Percentiles rank a stretch among this genome's conserved stretches.
Evolutionary conservation across 2,329 filamentous ascomycete species (phyloP).

Genomic region (Setomelanomma holmii): DNA sequence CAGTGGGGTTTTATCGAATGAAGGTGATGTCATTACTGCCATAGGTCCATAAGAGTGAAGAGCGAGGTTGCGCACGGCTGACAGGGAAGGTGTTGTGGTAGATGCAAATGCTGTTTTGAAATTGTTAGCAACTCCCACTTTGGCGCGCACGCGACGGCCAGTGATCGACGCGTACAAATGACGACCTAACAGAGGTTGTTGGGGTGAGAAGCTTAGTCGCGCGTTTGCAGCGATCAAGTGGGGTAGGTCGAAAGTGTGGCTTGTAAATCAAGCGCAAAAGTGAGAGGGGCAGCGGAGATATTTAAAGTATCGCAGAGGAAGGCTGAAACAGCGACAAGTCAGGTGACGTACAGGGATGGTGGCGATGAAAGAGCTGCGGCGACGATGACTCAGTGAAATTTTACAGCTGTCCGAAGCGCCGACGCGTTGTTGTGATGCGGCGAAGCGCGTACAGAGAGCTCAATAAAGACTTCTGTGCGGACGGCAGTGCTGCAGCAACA

Average conservation of each 20-base stretch:
- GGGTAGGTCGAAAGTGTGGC: conserved; percentile 21
- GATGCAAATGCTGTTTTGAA: conserved; percentile 19
- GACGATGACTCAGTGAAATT: conserved; percentile 36
- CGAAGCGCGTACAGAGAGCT: conserved; percentile 21
- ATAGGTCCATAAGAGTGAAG: conserved; percentile 46
- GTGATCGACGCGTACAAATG: conserved; percentile 22
- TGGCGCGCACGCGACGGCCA: conserved; percentile 23
- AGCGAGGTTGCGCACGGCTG: conserved; percentile 32
- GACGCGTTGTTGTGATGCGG: conserved; percentile 31
- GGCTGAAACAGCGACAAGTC: conserved; percentile 35
- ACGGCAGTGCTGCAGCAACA: conserved; percentile 31
- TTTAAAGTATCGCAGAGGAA: conserved; percentile 22
- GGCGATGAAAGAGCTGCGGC: conserved; percentile 30
- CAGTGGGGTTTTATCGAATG: conserved; percentile 46
- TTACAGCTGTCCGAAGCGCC: conserved; percentile 13
- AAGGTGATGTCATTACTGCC: conserved; percentile 51
- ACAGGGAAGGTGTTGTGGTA: conserved; percentile 10
- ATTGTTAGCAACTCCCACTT: conserved; percentile 22
- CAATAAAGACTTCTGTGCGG: conserved; percentile 27
- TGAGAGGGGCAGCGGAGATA: conserved; percentile 32
- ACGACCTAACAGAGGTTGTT: conserved; percentile 4
- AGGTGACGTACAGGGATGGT: conserved; percentile 46
- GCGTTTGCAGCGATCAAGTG: conserved; percentile 19
- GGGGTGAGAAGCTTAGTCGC: conserved; percentile 11
- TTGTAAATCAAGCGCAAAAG: conserved; percentile 22